Base-by-base conservation (phyloP, 1,284 basidiomycete genomes). In the Cutaneotrichosporon mucoides region DNA sequence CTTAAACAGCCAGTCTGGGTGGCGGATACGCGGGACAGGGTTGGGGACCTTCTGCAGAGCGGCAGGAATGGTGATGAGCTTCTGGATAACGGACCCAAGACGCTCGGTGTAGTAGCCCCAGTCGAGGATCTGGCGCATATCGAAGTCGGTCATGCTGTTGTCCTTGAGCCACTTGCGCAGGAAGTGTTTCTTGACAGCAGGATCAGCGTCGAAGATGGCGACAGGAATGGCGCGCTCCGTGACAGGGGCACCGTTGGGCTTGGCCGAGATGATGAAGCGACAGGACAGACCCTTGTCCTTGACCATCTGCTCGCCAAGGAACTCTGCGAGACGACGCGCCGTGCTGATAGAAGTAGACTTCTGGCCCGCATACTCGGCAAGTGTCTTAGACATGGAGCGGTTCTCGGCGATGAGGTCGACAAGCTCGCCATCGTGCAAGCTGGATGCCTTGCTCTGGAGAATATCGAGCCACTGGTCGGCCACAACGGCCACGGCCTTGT, bases 101-200 rank as follows among this genome's bases (percentile, higher is more conserved):
- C 96, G 89, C 72, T 99, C 96, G 70, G 97, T 96, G 79, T 99
- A 99, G 77, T 99, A 99, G 35, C 87, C 84, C 96, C 96, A 99
- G 76, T 99, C 96, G 64, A 99, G 83, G 68, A 99, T 97, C 9
- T 88, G 88, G 12, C 96, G 87, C 54, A 99, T 81, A 59, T 99
- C 94, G 71, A 99, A 98, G 69, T 87, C 88, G 47, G 84, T 82
- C 38, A 99, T 82, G 67, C 87, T 85, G 74, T 87, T 91, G 77
- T 99, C 94, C 77, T 94, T 96, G 60, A 99, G 82, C 93, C 96
- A 99, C 78, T 90, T 94, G 56, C 92, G 89, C 53, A 99, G 83
- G 77, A 93, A 99, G 46, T 85, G 86, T 41, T 88, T 84, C 79
- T 97, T 97, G 66, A 98, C 84, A 61, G 84, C 84, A 63, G 91